These are phyloP conservation scores for Neurospora sp. DNA, from an alignment of 2,329 filamentous ascomycete species.

Conservation along the genomic window DNA sequence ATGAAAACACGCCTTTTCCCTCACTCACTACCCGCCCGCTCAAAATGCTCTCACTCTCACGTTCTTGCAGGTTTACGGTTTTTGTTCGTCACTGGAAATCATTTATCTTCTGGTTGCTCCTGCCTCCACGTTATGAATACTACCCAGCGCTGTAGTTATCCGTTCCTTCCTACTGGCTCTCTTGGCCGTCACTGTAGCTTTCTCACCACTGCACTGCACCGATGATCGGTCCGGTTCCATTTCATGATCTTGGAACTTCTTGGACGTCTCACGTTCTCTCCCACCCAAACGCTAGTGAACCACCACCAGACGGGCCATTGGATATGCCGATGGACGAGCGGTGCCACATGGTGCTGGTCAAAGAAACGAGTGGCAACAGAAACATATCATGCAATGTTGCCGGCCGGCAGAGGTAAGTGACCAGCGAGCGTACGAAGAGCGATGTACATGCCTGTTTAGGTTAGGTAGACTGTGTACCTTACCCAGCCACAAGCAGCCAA, in stretches of 20 bases:
- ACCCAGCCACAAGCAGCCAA: not conserved
- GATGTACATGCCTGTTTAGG: not conserved
- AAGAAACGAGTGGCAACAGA: not conserved
- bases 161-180: not conserved
- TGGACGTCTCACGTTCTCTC: not conserved
- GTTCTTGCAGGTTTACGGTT: not conserved
- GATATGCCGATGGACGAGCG: not conserved
- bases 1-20: not conserved
- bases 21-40: not conserved
- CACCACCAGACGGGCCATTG: not conserved
- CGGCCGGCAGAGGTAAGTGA: not conserved
- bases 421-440: not conserved
- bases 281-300: not conserved
- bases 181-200: conserved; percentile 2
- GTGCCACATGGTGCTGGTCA: not conserved
- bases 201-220: not conserved
- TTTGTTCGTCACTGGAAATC: not conserved
- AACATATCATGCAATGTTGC: not conserved
- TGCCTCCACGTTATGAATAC: not conserved
- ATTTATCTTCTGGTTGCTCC: not conserved
- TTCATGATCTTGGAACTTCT: not conserved
- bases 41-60: not conserved
- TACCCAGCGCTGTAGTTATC: not conserved
- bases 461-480: not conserved
- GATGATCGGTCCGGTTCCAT: not conserved